These are phyloP conservation scores for Dryadomyces sulphureus DNA, from an alignment of 2,329 filamentous ascomycete genomes.

Conservation along the genomic window DNA sequence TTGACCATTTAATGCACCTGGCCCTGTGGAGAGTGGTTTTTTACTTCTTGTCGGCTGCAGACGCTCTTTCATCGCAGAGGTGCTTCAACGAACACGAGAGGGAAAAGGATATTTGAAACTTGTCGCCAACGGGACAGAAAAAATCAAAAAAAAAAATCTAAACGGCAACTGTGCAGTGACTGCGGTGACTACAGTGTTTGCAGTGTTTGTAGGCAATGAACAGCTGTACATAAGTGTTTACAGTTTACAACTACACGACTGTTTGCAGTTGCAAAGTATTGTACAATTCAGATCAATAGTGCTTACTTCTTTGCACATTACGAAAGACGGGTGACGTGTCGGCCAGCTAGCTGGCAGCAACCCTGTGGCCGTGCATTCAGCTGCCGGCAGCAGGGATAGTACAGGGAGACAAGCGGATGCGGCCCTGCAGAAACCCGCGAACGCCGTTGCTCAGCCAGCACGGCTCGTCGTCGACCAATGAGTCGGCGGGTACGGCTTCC, in stretches of 20 bases:
- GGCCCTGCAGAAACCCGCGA: constrained; percentile 54
- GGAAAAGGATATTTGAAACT: not conserved
- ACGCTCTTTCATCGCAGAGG: not conserved
- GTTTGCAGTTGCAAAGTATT: too few relatives aligned
- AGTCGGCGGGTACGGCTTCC: constrained; percentile 40
- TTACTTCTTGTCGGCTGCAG: too few relatives aligned
- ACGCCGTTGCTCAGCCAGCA: constrained; percentile 86
- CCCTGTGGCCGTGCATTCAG: too few relatives aligned
- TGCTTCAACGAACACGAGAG: not conserved
- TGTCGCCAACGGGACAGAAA: not conserved
- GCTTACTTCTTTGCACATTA: too few relatives aligned
- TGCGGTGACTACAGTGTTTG: not conserved
- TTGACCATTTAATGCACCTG: too few relatives aligned
- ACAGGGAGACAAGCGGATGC: constrained; percentile 15
- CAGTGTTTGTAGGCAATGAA: not conserved
- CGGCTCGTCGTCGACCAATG: constrained; percentile 55
- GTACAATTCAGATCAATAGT: too few relatives aligned
- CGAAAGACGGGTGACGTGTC: too few relatives aligned
- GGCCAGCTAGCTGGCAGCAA: too few relatives aligned
- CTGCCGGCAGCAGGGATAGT: too few relatives aligned
- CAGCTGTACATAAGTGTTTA: too few relatives aligned
- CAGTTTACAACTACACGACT: too few relatives aligned
- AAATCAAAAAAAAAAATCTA: not conserved
- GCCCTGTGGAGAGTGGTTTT: too few relatives aligned
- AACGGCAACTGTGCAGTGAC: not conserved